Evolutionary conservation across 257 asterid species (phyloP), one percentile per base, ranked within the genome.

Genomic region (Striga asiatica): DNA sequence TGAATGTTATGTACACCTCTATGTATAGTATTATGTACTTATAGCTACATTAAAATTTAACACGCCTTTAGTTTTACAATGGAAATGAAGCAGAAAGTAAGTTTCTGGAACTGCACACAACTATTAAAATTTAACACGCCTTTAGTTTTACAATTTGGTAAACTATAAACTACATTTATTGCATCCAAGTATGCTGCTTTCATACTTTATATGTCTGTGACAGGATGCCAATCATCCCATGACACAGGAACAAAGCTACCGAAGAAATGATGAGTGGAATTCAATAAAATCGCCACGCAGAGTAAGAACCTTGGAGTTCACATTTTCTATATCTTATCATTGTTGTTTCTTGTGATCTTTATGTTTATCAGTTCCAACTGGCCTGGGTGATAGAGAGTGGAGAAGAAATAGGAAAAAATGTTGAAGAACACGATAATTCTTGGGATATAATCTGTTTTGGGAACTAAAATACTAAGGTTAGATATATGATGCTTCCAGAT

Each of bases 221-320:
- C 70, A 77, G n/a, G n/a, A n/a, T n/a, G n/a, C n/a, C n/a, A n/a
- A n/a, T n/a, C n/a, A n/a, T n/a, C n/a, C n/a, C n/a, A n/a, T n/a
- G n/a, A n/a, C n/a, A n/a, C n/a, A n/a, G 85, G 74, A 73, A 4
- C 66, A 61, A 67, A 67, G 65, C 25, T 45, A 68, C 66, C 70
- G 67, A 37, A 65, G 74, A 55, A 62, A 66, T 45, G 79, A 38
- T 45, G 79, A 38, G 48, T 42, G 64, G 79, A 65, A 58, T 53
- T 60, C 83, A 1, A 64, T 66, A 56, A 71, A 49, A 76, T 70
- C 69, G 9, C 63, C 63, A 58, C 73, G 71, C 31, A 49, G 38
- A 27, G 61, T 12, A 64, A 61, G 68, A 51, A 68, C 75, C 38
- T 76, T 64, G 17, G 55, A 73, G 79, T 81, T 76, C 16, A 11